Conservation (phyloP, 2,329 filamentous ascomycete species). For the Phaeophleospora eucalypticola region DNA sequence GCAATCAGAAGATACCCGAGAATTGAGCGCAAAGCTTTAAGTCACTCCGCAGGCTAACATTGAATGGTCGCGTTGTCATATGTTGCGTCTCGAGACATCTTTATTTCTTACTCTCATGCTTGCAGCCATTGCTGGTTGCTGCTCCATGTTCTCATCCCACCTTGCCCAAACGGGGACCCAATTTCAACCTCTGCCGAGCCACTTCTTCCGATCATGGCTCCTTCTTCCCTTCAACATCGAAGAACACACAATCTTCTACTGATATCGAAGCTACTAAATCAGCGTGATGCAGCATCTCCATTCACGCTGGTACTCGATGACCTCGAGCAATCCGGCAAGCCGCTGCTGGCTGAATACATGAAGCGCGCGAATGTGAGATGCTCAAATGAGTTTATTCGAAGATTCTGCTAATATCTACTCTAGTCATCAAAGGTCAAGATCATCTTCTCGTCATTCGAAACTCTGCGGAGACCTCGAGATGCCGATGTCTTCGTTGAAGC, state of each 20-base stretch:
- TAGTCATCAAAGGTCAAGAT: slow-evolving; percentile 64
- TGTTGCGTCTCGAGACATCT: no score
- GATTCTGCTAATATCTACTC: slow-evolving; percentile 21
- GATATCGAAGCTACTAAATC: slow-evolving; percentile 74
- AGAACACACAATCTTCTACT: slow-evolving; percentile 80
- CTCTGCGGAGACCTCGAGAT: slow-evolving; percentile 59
- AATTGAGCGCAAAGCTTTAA: no score
- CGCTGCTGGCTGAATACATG: slow-evolving; percentile 69
- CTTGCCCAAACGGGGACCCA: not conserved
- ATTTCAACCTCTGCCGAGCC: not conserved
- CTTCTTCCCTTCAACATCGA: slow-evolving; percentile 59
- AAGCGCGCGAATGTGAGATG: slow-evolving; percentile 63
- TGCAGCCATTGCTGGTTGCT: not conserved
- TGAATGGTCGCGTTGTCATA: no score
- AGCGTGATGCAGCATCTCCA: slow-evolving; percentile 75
- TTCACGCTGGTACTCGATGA: slow-evolving; percentile 82
- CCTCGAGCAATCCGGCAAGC: slow-evolving; percentile 72
- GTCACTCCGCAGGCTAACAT: no score
- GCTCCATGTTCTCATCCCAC: not conserved
- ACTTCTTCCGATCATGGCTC: slow-evolving; percentile 46
- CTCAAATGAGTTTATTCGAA: not conserved
- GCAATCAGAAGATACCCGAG: no score
- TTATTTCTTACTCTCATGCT: no score
- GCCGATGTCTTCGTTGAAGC: slow-evolving; percentile 61
- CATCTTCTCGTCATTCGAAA: slow-evolving; percentile 74